Percentiles rank a stretch among this genome's conserved stretches.
Evolutionary conservation across 139 green algal genomes (phyloP).

Genomic region (Trebouxia sp.): DNA sequence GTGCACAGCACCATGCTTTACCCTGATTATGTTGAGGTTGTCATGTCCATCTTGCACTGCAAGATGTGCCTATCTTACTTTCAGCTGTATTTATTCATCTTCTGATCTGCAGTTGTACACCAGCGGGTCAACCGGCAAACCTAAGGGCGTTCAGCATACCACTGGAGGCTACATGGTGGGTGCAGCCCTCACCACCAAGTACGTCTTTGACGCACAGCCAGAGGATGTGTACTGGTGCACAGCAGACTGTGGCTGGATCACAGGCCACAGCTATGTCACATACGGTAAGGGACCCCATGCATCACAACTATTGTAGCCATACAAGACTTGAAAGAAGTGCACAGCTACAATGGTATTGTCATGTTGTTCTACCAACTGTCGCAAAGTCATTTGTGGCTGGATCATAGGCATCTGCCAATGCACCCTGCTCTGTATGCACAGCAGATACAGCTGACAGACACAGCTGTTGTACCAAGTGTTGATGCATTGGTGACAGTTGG

Average conservation of each 20-base stretch:
- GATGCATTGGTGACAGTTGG: too few relatives aligned
- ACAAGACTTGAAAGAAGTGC: too few relatives aligned
- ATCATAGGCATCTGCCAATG: too few relatives aligned
- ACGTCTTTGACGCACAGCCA: constrained; percentile 73
- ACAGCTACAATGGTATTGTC: too few relatives aligned
- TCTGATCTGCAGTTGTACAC: constrained; percentile 91
- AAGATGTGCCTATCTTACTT: not conserved
- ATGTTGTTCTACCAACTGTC: too few relatives aligned
- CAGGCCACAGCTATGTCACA: constrained; percentile 87
- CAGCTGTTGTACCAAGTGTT: too few relatives aligned
- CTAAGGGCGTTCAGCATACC: constrained; percentile 95
- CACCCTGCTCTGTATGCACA: too few relatives aligned
- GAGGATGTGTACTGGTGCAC: constrained; percentile 96
- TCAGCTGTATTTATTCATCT: too few relatives aligned
- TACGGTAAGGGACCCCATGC: constrained; percentile 70
- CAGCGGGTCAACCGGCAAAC: constrained; percentile 90
- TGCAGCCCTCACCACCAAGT: constrained; percentile 74
- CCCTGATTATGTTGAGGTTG: not conserved
- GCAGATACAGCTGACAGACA: too few relatives aligned
- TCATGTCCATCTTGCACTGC: not conserved
- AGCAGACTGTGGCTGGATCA: constrained; percentile 99
- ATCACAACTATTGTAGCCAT: too few relatives aligned
- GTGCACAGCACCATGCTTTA: too few relatives aligned
- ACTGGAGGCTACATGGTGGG: constrained; percentile 89
- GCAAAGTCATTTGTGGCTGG: too few relatives aligned